Conservation (phyloP, 2,329 filamentous ascomycete species). For the Furcasterigmium sp. region DNA sequence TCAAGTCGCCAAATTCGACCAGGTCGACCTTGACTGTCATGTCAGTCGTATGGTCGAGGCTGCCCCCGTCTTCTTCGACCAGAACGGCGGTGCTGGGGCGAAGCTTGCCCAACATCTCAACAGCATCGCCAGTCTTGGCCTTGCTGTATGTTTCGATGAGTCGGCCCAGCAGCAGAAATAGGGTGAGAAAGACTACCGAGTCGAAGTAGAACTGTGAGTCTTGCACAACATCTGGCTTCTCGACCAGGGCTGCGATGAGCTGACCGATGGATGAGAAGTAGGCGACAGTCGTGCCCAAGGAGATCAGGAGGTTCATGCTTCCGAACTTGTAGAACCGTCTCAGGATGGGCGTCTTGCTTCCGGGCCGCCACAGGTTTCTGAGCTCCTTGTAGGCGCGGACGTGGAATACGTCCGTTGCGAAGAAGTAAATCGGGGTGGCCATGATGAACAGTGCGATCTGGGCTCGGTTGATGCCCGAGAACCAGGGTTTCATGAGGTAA, state of each 20-base stretch:
- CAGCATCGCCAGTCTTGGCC: conserved; percentile 80
- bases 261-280: conserved; percentile 79
- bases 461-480: conserved; percentile 66
- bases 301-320: conserved; percentile 95
- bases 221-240: conserved; percentile 29
- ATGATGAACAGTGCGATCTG: conserved; percentile 78
- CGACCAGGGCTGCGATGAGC: conserved; percentile 56
- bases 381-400: conserved; percentile 73
- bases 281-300: conserved; percentile 79
- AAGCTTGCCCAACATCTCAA: conserved; percentile 72
- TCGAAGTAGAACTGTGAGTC: conserved; percentile 74
- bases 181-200: conserved; percentile 83
- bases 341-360: conserved; percentile 66
- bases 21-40: conserved; percentile 54
- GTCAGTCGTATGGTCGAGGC: conserved; percentile 29
- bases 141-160: conserved; percentile 87
- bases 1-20: conserved; percentile 68
- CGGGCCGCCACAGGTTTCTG: conserved; percentile 67
- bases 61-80: conserved; percentile 39
- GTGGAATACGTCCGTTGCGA: conserved; percentile 83
- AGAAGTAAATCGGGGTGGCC: conserved; percentile 82
- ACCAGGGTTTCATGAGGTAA: conserved; percentile 67
- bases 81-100: conserved; percentile 73
- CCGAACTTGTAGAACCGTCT: conserved; percentile 87
- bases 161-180: conserved; percentile 75